Conservation (phyloP, 2,329 filamentous ascomycete species). For the Trichocomaceae sp. region DNA sequence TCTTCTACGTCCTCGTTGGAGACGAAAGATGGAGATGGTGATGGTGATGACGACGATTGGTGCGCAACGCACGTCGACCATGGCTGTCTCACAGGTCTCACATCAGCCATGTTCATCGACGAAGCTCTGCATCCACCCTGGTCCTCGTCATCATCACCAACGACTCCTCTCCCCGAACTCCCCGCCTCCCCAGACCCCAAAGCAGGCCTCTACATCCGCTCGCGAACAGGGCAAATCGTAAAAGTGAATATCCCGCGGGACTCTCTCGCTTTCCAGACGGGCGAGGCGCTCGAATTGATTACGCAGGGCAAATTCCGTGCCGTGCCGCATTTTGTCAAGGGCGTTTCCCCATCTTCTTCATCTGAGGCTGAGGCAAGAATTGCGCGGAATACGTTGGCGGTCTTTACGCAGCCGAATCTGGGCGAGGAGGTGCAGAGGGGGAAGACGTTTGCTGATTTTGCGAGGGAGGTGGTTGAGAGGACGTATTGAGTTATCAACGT, state of each 20-base stretch:
- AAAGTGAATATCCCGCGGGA: conserved; percentile 88
- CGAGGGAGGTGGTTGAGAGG: conserved; percentile 72
- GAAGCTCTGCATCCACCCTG: conserved; percentile 47
- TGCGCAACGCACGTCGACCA: conserved; percentile 75
- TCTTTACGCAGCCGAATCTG: conserved; percentile 96
- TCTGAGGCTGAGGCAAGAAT: conserved; percentile 39
- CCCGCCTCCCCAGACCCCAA: conserved; percentile 69
- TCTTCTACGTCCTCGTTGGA: background rate
- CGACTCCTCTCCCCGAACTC: conserved; percentile 58
- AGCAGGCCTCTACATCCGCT: conserved; percentile 90
- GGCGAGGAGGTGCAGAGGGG: conserved; percentile 63
- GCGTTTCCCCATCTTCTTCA: conserved; percentile 56
- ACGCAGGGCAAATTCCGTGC: conserved; percentile 87
- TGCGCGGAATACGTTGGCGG: conserved; percentile 81
- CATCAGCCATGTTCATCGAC: conserved; percentile 93
- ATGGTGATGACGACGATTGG: conserved; percentile 77
- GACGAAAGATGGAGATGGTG: conserved; percentile 2
- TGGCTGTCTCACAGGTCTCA: conserved; percentile 87
- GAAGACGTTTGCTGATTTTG: conserved; percentile 66
- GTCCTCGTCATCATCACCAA: conserved; percentile 18
- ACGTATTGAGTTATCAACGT: no score
- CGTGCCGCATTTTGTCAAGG: conserved; percentile 90
- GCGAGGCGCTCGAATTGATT: conserved; percentile 83
- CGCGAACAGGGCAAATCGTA: conserved; percentile 71
- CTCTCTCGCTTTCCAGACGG: conserved; percentile 93